Percentiles rank a stretch among this genome's conserved stretches.
phyloP scores from a whole-genome alignment of 23 red algal genomes.

The Gracilaria domingensis region DNA sequence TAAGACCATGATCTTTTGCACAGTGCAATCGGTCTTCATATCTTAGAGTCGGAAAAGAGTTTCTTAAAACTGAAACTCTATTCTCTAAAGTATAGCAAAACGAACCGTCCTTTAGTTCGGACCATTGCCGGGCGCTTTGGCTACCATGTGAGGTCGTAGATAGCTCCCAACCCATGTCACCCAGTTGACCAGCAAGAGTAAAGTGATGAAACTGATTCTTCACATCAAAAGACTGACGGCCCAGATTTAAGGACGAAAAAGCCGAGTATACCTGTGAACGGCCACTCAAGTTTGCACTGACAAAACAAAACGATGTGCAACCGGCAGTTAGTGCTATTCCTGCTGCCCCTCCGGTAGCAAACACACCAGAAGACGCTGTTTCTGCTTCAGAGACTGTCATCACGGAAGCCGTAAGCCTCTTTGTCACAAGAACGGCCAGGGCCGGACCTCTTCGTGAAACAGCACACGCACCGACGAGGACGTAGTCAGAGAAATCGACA shows the following conservation, averaged over 20 bases:
- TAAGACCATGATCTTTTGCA: not conserved
- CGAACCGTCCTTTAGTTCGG: conserved; percentile 59
- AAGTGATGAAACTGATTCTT: conserved; percentile 88
- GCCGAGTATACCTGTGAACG: conserved; percentile 64
- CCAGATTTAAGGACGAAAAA: conserved; percentile 69
- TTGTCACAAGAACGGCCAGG: conserved; percentile 81
- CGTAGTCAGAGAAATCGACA: conserved; percentile 73
- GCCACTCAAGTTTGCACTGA: conserved; percentile 66
- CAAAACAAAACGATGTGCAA: conserved; percentile 84
- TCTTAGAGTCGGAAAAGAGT: conserved; percentile 60
- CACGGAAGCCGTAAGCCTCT: conserved; percentile 38
- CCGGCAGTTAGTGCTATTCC: conserved; percentile 61
- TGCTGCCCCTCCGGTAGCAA: conserved; percentile 61
- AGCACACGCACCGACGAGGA: conserved; percentile 68
- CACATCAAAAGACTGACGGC: conserved; percentile 81
- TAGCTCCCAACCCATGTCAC: conserved; percentile 69
- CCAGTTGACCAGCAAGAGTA: conserved; percentile 78
- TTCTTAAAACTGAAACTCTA: conserved; percentile 75
- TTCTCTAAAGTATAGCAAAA: conserved; percentile 58
- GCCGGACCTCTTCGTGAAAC: conserved; percentile 72
- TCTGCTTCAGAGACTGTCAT: conserved; percentile 67
- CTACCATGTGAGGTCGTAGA: not conserved
- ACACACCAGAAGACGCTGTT: conserved; percentile 29
- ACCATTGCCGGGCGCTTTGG: conserved; percentile 32
- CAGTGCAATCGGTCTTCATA: conserved; percentile 27